Conservation (phyloP, 805 yeast genomes). For the Saccharomycopsis oosterbeekiorum region DNA sequence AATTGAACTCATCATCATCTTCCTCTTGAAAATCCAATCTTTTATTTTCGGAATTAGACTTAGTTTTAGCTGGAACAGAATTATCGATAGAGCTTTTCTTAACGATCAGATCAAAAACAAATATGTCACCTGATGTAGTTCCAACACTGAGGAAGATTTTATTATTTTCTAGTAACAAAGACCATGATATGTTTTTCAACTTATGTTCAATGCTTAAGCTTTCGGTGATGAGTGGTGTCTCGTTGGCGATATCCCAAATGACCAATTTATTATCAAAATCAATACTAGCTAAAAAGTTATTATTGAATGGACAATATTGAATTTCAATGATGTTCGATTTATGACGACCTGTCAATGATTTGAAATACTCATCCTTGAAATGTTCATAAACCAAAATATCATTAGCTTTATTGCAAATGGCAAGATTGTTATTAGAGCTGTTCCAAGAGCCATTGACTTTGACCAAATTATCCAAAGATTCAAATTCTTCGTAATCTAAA, state of each 20-base stretch:
- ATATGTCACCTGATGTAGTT: conserved; percentile 34
- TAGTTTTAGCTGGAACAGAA: neutral
- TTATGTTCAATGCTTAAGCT: conserved; percentile 20
- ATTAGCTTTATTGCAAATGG: conserved; percentile 48
- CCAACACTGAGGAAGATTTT: conserved; percentile 26
- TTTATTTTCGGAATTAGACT: conserved; percentile 20
- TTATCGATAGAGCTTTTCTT: neutral
- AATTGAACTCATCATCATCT: conserved; percentile 24
- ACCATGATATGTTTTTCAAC: conserved; percentile 30
- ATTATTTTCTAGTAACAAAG: conserved; percentile 14
- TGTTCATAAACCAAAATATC: conserved; percentile 34
- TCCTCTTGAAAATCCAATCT: conserved; percentile 16
- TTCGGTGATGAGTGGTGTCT: conserved; percentile 27
- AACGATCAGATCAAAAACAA: conserved; percentile 19
- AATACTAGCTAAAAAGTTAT: conserved; percentile 49
- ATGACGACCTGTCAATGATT: conserved; percentile 4
- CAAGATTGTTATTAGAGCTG: conserved; percentile 43
- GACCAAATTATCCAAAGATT: conserved; percentile 26
- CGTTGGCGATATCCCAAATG: conserved; percentile 44
- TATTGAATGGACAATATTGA: conserved; percentile 48
- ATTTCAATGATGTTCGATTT: conserved; percentile 36
- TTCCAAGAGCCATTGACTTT: conserved; percentile 39
- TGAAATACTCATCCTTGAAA: neutral
- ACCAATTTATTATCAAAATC: conserved; percentile 41
- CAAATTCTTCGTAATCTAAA: conserved; percentile 12